A percentile compares a stretch with the other conserved stretches of the same genome.
Evolutionary conservation across 495 filamentous ascomycete genomes (phyloP).

Genomic region (Lepidopterella palustris): DNA sequence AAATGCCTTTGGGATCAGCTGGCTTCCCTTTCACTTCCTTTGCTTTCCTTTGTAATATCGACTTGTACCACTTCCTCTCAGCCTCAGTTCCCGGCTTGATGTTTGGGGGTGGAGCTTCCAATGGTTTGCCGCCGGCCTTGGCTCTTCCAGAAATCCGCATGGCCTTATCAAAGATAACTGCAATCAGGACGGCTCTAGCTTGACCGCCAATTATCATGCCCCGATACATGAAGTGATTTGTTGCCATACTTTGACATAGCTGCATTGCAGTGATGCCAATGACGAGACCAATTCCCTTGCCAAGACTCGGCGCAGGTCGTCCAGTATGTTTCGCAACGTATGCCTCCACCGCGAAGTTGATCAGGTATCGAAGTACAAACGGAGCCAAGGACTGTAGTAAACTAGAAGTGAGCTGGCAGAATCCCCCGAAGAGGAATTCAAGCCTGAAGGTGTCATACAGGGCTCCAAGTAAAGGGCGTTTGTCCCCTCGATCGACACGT

Average conservation of each 20-base stretch:
- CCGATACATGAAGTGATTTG: slow-evolving; percentile 42
- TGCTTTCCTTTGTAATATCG: slow-evolving; percentile 39
- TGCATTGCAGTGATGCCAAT: slow-evolving; percentile 39
- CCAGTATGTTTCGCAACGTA: slow-evolving; percentile 47
- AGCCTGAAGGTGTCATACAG: slow-evolving; percentile 79
- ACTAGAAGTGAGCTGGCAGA: slow-evolving; percentile 65
- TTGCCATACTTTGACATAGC: slow-evolving; percentile 35
- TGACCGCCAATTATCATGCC: slow-evolving; percentile 41
- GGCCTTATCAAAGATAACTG: slow-evolving; percentile 45
- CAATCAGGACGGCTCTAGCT: slow-evolving; percentile 37
- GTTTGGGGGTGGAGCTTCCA: slow-evolving; percentile 27
- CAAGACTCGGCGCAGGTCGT: slow-evolving; percentile 29
- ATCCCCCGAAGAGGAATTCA: slow-evolving; percentile 78
- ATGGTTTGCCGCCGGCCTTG: slow-evolving; percentile 38
- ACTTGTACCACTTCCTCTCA: slow-evolving; percentile 45
- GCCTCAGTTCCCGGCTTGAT: slow-evolving; percentile 37
- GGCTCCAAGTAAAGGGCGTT: slow-evolving; percentile 70
- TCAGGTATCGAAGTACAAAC: slow-evolving; percentile 38
- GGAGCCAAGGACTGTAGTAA: slow-evolving; percentile 70
- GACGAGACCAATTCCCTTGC: slow-evolving; percentile 38
- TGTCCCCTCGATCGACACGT: slow-evolving; percentile 58
- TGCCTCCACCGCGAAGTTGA: slow-evolving; percentile 51
- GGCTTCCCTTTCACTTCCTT: slow-evolving; percentile 31
- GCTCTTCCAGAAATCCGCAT: slow-evolving; percentile 40
- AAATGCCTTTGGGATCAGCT: slow-evolving; percentile 42